Percentiles rank a stretch among this genome's conserved stretches.
Evolutionary conservation across 1,139 yeast genomes (phyloP).

Genomic region (Suhomyces atakaporum): DNA sequence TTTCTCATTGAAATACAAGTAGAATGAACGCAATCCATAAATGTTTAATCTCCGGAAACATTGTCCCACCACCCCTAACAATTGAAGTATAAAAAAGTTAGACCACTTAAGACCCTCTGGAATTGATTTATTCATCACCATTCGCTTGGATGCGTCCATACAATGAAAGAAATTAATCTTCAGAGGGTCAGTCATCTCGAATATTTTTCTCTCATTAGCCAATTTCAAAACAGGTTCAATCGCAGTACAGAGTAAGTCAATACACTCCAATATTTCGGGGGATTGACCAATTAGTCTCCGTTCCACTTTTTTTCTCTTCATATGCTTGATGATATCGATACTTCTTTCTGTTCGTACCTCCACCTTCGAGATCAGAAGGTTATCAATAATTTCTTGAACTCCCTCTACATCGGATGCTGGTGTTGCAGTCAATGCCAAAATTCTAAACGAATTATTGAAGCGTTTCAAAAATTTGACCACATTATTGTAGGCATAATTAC

Average conservation of each 20-base stretch:
- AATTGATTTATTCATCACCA: constrained; percentile 51
- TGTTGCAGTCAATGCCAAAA: constrained; percentile 91
- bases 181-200: constrained; percentile 64
- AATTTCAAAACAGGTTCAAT: constrained; percentile 62
- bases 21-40: constrained; percentile 83
- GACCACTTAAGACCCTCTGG: constrained; percentile 76
- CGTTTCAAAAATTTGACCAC: constrained; percentile 68
- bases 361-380: constrained; percentile 69
- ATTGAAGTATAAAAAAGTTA: constrained; percentile 58
- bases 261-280: constrained; percentile 52
- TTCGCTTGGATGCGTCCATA: constrained; percentile 64
- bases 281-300: constrained; percentile 57
- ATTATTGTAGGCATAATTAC: constrained; percentile 84
- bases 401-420: constrained; percentile 89
- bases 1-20: constrained; percentile 61
- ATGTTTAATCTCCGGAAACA: constrained; percentile 66
- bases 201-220: constrained; percentile 64
- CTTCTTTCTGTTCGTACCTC: constrained; percentile 88
- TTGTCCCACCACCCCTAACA: constrained; percentile 76
- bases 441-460: constrained; percentile 66
- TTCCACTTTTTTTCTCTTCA: constrained; percentile 68
- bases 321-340: constrained; percentile 74
- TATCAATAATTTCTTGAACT: constrained; percentile 80
- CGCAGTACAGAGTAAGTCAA: constrained; percentile 52
- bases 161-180: constrained; percentile 72